Evolutionary conservation across 2,329 filamentous ascomycete genomes (phyloP), one percentile per base, ranked within the genome.

Genomic region (Colletotrichum sp.): DNA sequence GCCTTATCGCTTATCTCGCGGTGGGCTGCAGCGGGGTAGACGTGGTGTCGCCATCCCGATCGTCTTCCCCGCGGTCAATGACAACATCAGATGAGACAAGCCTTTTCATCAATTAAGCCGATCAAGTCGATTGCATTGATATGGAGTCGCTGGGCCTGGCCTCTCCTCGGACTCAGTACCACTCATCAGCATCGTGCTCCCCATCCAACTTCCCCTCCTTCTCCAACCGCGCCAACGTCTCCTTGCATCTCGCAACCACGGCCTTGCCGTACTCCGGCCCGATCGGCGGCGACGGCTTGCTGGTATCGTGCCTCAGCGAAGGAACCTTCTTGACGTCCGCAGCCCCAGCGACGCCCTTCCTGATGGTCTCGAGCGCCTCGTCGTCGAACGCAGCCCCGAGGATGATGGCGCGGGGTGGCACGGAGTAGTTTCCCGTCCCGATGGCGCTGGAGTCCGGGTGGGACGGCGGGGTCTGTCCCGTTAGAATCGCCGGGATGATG

Each of bases 261-360:
- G 71, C 76, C 68, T 78, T 76, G 5, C 77, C 80, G 54, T 82
- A 82, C 72, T 76, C 78, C 0, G 79, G 77, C 27, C 77, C 78
- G 0, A 78, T 66, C 16, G 78, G 79, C 18, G 80, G 80, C 9
- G 76, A 64, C 0, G 76, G 70, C 33, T 77, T 78, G 7, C 55
- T 75, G 18, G 57, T 21, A 36, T 81, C 80, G 21, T 77, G 75
- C 36, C 74, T 75, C 51, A 81, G 62, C 80, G 79, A 81, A 2
- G 75, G 69, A 2, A 79, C 69, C 65, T 27, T 74, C 27, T 65
- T 47, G 15, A 55, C 34, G n/a, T 6, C 29, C 1, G 3, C 18
- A 29, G n/a, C 33, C 31, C 51, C 36, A 12, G 54, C 29, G 27
- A 74, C 70, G 18, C 64, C 67, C 43, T 43, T 66, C 66, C 43